Base-by-base conservation (phyloP, 2,329 filamentous ascomycete species). In the Fusarium bulbicola region DNA sequence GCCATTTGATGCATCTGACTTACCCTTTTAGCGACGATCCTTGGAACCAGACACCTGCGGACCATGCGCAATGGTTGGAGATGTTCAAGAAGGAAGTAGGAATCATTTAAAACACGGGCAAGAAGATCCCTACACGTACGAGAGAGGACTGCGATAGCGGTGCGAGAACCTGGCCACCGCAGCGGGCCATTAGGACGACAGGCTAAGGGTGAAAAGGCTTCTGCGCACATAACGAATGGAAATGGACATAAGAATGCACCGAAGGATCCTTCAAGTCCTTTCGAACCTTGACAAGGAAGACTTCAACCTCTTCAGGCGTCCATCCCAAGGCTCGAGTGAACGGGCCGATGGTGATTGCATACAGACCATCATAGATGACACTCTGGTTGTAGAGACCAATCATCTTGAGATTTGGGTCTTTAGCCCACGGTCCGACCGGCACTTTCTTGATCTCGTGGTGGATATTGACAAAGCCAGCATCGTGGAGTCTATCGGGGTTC, bases 1-100 rank as follows among this genome's bases (percentile, higher is more conserved):
- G 16, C 18, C 30, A 6, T 13, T 18, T 7, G 12, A 6, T 3
- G 6, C 16, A 13, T 15, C 16, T 3, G 30, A 16, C 46, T 58
- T 34, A 74, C 43, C 6, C n/a, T 20, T 2, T 3, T 57, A 88
- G 86, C 60, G 88, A 89, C 58, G 88, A 90, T 69, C 86, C 86
- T 7, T 89, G 87, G 85, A 89, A 90, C 72, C 85, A 87, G 71
- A 90, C 88, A 0, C 84, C 86, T 0, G 88, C 88, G 7, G 88
- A 90, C 72, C 89, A 89, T 62, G 82, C 81, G 2, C 87, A 89
- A 73, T 90, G 88, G 88, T 79, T 90, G 5, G 82, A 84, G 37
- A 84, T 87, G 39, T 90, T 90, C 78, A 90, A 90, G 75, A 84
- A 85, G 5, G 85, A 88, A 47, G 83, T 82, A 1, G 86, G 86